phyloP scores from a whole-genome alignment of 2,329 filamentous ascomycete species.

The Botrytis squamosa region DNA sequence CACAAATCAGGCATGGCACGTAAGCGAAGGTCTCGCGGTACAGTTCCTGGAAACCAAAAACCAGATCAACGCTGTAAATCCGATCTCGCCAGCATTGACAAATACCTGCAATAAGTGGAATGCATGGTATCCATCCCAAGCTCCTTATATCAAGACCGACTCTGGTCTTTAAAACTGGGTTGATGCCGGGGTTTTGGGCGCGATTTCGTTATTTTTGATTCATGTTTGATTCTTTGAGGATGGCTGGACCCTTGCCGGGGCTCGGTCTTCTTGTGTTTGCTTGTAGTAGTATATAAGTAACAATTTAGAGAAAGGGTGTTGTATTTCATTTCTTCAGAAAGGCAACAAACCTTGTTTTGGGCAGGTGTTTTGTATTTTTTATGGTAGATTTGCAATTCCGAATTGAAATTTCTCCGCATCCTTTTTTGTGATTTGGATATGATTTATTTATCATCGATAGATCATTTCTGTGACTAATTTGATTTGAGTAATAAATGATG shows the following conservation, averaged over 20 bases:
- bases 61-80: conserved; percentile 15
- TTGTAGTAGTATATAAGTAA: conserved; percentile 8
- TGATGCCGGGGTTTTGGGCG: not conserved
- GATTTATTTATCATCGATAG: not conserved
- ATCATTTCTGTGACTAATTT: not conserved
- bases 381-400: not conserved
- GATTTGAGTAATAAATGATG: not conserved
- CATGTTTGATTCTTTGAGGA: not conserved
- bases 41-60: conserved; percentile 19
- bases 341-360: not conserved
- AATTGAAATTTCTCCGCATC: not conserved
- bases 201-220: not conserved
- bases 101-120: conserved; percentile 31
- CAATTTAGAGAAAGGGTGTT: not conserved
- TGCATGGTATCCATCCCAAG: conserved; percentile 24
- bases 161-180: conserved; percentile 32
- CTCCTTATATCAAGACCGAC: conserved; percentile 31
- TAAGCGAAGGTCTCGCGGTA: conserved; percentile 11
- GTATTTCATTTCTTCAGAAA: not conserved
- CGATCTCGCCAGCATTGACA: conserved; percentile 26
- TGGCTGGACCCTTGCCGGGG: not conserved
- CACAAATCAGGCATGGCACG: conserved; percentile 15
- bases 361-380: too few species aligned
- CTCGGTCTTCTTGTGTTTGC: not conserved
- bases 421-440: not conserved